Percentiles rank a stretch among this genome's conserved stretches.
phyloP scores from a whole-genome alignment of 352 stramenopile genomes.

The Phytophthora litchii region DNA sequence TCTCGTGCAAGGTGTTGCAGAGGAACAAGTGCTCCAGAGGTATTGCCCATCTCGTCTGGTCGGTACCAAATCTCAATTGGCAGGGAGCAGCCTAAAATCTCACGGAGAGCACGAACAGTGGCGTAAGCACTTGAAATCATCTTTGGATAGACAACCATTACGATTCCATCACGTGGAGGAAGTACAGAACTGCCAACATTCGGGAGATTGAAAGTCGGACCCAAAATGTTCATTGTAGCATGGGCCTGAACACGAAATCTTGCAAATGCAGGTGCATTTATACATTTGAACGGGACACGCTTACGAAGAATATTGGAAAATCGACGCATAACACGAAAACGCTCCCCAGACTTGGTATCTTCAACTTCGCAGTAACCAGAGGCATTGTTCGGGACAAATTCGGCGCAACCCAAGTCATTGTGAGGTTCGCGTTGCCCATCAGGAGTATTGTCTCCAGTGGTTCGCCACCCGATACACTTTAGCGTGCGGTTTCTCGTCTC shows the following conservation, averaged over 20 bases:
- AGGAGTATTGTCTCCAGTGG: slow-evolving; percentile 14
- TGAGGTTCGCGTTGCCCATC: slow-evolving; percentile 21
- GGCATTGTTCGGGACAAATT: slow-evolving; percentile 26
- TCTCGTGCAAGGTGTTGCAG: slow-evolving; percentile 29
- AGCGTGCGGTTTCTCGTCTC: slow-evolving; percentile 12
- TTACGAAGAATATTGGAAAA: slow-evolving; percentile 34
- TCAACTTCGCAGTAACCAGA: slow-evolving; percentile 34
- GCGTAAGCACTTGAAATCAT: slow-evolving; percentile 38
- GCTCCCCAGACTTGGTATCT: slow-evolving; percentile 28
- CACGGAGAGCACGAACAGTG: slow-evolving; percentile 33
- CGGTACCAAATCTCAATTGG: slow-evolving; percentile 70
- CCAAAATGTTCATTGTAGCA: background rate
- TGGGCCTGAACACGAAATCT: slow-evolving; percentile 36
- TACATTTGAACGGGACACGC: slow-evolving; percentile 43
- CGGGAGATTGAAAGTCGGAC: background rate
- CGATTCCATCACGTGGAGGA: slow-evolving; percentile 37
- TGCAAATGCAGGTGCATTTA: slow-evolving; percentile 46
- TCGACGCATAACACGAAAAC: slow-evolving; percentile 39
- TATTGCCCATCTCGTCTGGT: slow-evolving; percentile 35
- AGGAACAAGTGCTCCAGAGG: slow-evolving; percentile 6
- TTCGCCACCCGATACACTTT: slow-evolving; percentile 29
- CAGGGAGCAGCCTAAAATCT: slow-evolving; percentile 39
- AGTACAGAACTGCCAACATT: background rate
- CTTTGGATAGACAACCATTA: slow-evolving; percentile 65
- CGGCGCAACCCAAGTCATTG: slow-evolving; percentile 20